Base-by-base conservation (phyloP, 2,329 filamentous ascomycete species). In the Diaporthe citrichinensis region DNA sequence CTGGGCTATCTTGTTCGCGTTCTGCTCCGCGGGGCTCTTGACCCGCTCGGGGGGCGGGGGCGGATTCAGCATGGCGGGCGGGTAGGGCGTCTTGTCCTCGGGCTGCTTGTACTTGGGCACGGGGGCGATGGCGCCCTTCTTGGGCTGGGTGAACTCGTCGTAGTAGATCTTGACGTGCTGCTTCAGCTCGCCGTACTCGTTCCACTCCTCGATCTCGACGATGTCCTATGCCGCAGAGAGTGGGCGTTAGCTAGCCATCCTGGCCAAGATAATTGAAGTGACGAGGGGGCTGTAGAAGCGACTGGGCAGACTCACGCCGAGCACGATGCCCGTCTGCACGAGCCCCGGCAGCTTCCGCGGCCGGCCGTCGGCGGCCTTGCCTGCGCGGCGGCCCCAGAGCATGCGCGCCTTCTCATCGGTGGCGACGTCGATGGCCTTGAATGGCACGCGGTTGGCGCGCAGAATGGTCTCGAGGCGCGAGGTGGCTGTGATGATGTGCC, bases 121-220 rank as follows among this genome's bases (percentile, higher is more conserved):
- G 59, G 87, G 86, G 23, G 88, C 87, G 71, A 88, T 87, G 79
- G 90, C 83, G 85, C 87, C 83, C 85, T 90, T 88, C 82, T 87
- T 82, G 46, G 90, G 88, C 79, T 91, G 90, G 67, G 90, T 91
- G 80, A 86, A 87, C 79, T 92, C 90, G 85, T 92, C 90, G 82
- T 90, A 90, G 85, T 90, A 91, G 79, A 93, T 90, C 76, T 89
- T 92, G 80, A 98, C 92, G 80, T 96, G 94, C 85, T 96, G 92
- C 84, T 95, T 95, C 77, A 99, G 90, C 86, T 98, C 96, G 85
- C 95, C 95, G 85, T 97, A 98, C 84, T 99, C 97, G 87, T 99
- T 99, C 97, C 96, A 98, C 83, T 99, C 97, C 85, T 99, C 97
- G 78, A 98, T 92, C 84, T 98, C 93, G 78, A 96, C 94, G 68